Conservation (phyloP, 371 early-diverging fungal genomes). For the Zopfochytrium polystomum region DNA sequence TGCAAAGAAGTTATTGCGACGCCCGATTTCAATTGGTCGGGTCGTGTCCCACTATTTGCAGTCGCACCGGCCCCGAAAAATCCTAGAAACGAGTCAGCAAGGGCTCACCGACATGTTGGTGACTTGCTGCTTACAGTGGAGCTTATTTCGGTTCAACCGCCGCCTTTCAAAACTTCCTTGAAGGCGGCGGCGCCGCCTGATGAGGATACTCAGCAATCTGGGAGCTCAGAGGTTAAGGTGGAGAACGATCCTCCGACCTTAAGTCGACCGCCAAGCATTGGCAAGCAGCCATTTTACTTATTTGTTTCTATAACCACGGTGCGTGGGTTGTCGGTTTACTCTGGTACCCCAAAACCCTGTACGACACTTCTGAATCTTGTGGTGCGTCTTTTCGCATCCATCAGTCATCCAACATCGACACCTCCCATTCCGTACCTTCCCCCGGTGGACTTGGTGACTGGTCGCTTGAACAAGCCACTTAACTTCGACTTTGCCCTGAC, state of each 20-base stretch:
- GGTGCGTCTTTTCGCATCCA: conserved; percentile 29
- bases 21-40: conserved; percentile 21
- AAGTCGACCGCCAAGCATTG: background rate
- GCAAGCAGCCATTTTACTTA: too few species aligned
- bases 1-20: conserved; percentile 15
- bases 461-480: conserved; percentile 25
- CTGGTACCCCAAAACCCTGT: background rate
- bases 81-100: background rate
- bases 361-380: conserved; percentile 28
- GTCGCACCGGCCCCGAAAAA: background rate
- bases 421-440: conserved; percentile 38
- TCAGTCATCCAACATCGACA: conserved; percentile 28
- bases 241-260: too few species aligned
- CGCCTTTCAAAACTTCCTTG: background rate
- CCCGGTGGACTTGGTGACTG: conserved; percentile 36
- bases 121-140: conserved; percentile 24
- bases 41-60: conserved; percentile 18
- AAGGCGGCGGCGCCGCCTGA: conserved; percentile 1
- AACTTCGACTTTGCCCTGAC: conserved; percentile 37
- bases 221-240: too few species aligned
- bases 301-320: conserved; percentile 29
- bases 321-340: conserved; percentile 26
- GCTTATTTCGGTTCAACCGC: conserved; percentile 9
- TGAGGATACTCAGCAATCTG: too few species aligned
- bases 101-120: conserved; percentile 8